phyloP scores from a whole-genome alignment of 2,329 filamentous ascomycete species.

The Colletotrichum sp. region DNA sequence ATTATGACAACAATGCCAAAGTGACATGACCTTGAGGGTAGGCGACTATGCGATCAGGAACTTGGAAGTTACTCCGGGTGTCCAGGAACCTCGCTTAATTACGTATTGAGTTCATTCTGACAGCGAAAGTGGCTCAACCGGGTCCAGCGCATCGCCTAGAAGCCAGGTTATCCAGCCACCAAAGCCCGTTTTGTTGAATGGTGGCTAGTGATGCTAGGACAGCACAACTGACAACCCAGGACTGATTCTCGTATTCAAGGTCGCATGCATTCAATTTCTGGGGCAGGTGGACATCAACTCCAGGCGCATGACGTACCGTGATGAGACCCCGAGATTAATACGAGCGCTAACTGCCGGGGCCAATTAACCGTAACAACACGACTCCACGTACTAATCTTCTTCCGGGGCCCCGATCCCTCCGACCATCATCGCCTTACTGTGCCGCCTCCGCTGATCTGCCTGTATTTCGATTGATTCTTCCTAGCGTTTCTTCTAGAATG shows the following conservation, averaged over 20 bases:
- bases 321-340: constrained; percentile 7
- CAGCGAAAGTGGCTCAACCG: not conserved
- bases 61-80: not conserved
- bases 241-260: constrained; percentile 14
- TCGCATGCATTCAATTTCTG: constrained; percentile 10
- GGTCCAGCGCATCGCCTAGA: not conserved
- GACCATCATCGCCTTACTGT: not conserved
- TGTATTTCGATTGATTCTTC: not conserved
- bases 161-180: not conserved
- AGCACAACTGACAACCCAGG: not conserved
- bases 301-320: constrained; percentile 9
- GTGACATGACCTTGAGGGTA: not conserved
- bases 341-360: not conserved
- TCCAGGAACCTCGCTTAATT: not conserved
- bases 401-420: not conserved
- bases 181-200: not conserved
- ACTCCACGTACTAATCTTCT: constrained; percentile 1
- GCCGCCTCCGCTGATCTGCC: constrained; percentile 3
- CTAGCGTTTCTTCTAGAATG: not conserved
- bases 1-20: not conserved
- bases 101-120: not conserved
- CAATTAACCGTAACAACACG: not conserved
- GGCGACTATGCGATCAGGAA: not conserved
- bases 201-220: not conserved
- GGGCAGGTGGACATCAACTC: not conserved